Percentiles rank a stretch among this genome's conserved stretches.
Conservation (phyloP, 1,284 basidiomycete species). For the Leccinum griseonigrum region DNA sequence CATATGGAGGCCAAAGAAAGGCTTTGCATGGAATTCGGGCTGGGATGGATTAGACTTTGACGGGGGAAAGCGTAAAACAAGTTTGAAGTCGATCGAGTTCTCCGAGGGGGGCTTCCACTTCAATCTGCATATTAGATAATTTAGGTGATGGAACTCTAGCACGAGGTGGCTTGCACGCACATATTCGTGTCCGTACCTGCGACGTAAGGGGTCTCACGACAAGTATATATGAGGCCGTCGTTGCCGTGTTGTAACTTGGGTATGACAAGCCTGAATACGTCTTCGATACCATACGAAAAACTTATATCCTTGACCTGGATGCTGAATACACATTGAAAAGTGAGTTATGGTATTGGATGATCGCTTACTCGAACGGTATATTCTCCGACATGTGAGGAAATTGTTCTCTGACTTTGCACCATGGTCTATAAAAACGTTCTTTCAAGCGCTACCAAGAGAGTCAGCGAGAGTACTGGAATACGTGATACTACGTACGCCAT, state of each 20-base stretch:
- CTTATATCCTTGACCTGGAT: slow-evolving; percentile 88
- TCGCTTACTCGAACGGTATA: slow-evolving; percentile 83
- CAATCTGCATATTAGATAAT: slow-evolving; percentile 50
- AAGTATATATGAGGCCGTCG: slow-evolving; percentile 97
- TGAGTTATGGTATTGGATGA: slow-evolving; percentile 6
- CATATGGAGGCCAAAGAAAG: slow-evolving; percentile 80
- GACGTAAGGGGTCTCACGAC: slow-evolving; percentile 80
- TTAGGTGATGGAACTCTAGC: neutral
- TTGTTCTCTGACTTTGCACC: slow-evolving; percentile 66
- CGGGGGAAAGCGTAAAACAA: slow-evolving; percentile 90
- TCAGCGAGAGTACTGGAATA: slow-evolving; percentile 8
- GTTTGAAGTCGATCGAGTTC: slow-evolving; percentile 97
- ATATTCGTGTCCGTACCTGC: slow-evolving; percentile 93
- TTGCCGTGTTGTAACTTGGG: slow-evolving; percentile 91
- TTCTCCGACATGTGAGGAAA: slow-evolving; percentile 61
- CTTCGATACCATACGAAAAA: slow-evolving; percentile 84
- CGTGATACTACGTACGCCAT: slow-evolving; percentile 63
- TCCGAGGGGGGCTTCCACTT: slow-evolving; percentile 99
- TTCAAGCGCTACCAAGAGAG: slow-evolving; percentile 63
- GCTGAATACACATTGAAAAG: slow-evolving; percentile 39
- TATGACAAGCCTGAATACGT: slow-evolving; percentile 83
- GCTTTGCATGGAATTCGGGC: slow-evolving; percentile 85
- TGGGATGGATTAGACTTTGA: slow-evolving; percentile 46
- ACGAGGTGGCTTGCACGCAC: slow-evolving; percentile 63
- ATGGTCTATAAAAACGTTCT: slow-evolving; percentile 83